Percentiles rank a stretch among this genome's conserved stretches.
Evolutionary conservation across 768 basidiomycete species (phyloP).

Genomic region (Mycena vulgaris): DNA sequence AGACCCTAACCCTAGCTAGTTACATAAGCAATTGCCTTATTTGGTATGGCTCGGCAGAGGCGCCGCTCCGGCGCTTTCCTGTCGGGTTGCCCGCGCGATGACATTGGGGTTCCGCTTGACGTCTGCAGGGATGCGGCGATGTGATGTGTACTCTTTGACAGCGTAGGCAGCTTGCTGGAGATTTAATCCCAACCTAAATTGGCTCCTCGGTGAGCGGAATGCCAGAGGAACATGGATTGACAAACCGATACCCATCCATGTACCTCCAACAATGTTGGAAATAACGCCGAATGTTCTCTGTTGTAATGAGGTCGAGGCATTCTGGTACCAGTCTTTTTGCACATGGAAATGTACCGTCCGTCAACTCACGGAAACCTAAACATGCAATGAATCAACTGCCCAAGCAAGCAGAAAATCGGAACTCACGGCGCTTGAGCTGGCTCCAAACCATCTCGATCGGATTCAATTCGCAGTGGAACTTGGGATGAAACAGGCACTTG

Average conservation of each 20-base stretch:
- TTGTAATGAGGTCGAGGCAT: background rate
- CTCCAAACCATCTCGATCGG: constrained; percentile 29
- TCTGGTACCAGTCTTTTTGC: no score
- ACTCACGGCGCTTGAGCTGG: constrained; percentile 23
- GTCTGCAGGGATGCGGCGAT: constrained; percentile 1
- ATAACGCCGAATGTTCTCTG: background rate
- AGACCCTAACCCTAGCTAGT: constrained; percentile 1
- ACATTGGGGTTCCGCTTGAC: background rate
- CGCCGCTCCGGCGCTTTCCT: background rate
- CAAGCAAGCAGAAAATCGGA: background rate
- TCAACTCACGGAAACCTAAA: no score
- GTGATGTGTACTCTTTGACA: background rate
- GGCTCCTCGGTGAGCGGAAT: background rate
- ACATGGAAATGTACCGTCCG: no score
- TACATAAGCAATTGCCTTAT: constrained; percentile 17
- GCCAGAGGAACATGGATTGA: background rate
- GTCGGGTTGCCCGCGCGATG: background rate
- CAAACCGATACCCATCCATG: background rate
- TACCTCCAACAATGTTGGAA: background rate
- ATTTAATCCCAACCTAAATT: background rate
- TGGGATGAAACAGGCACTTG: constrained; percentile 24
- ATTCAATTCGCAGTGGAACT: constrained; percentile 28
- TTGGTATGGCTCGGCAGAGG: background rate
- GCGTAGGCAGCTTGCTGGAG: background rate
- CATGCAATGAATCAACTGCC: background rate